These are phyloP conservation scores for Panicum hallii DNA, from an alignment of 202 grass and related monocot species.

Conservation along the genomic window DNA sequence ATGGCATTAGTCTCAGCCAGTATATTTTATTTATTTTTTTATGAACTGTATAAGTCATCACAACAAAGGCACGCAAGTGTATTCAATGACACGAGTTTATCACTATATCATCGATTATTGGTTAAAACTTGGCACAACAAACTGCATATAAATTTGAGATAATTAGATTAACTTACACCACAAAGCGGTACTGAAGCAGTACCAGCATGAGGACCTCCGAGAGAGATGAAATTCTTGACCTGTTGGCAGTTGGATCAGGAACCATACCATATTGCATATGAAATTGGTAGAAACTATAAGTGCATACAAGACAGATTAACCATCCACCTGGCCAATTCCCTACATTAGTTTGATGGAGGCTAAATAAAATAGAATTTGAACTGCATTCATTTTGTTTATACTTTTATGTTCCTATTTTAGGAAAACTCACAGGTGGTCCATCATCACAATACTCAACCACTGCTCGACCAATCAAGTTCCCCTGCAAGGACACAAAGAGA, in stretches of 20 bases:
- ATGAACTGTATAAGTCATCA: neutral
- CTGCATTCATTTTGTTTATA: neutral
- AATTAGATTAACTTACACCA: constrained; percentile 76
- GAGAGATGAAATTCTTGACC: constrained; percentile 95
- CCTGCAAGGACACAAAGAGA: constrained; percentile 49
- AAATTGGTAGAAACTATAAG: constrained; percentile 11
- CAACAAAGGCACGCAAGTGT: neutral
- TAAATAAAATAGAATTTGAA: constrained; percentile 14
- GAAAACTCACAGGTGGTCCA: constrained; percentile 76
- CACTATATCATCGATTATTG: constrained; percentile 2
- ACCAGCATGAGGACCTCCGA: constrained; percentile 92
- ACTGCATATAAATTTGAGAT: constrained; percentile 20
- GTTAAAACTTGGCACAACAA: constrained; percentile 34
- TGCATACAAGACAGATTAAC: constrained; percentile 24
- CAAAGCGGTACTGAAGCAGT: constrained; percentile 89
- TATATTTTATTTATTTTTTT: constrained; percentile 34
- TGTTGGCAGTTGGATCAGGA: constrained; percentile 38
- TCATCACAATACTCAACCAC: constrained; percentile 86
- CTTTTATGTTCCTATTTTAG: neutral
- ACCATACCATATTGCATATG: neutral
- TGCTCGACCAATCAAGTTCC: constrained; percentile 93
- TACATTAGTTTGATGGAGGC: neutral
- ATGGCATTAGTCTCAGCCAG: neutral
- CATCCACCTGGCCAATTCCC: neutral
- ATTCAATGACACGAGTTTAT: neutral